These are phyloP conservation scores for Lichtheimia ornata DNA, from an alignment of 371 early-diverging fungal genomes.

Conservation along the genomic window DNA sequence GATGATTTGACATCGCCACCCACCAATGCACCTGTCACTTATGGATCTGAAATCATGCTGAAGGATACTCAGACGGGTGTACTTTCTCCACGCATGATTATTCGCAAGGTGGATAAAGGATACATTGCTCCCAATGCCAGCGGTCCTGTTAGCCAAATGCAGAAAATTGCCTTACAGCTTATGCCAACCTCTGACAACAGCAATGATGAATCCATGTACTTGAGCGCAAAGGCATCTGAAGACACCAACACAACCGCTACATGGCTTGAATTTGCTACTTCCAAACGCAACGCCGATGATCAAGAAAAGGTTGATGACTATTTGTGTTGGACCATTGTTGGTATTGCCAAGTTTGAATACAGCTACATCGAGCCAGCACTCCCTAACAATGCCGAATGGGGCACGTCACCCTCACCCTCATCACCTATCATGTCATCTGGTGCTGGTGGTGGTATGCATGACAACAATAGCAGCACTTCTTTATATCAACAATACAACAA, in stretches of 20 bases:
- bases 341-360: conserved; percentile 59
- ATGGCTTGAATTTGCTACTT: conserved; percentile 39
- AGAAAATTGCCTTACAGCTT: conserved; percentile 78
- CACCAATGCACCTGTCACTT: conserved; percentile 58
- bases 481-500: neutral
- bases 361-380: conserved; percentile 21
- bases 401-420: neutral
- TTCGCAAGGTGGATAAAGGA: conserved; percentile 82
- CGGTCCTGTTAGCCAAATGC: conserved; percentile 86
- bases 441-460: neutral
- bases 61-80: conserved; percentile 67
- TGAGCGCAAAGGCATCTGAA: conserved; percentile 28
- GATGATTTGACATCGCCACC: neutral
- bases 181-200: conserved; percentile 12
- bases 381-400: neutral
- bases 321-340: conserved; percentile 87
- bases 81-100: conserved; percentile 70
- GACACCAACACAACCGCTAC: conserved; percentile 20
- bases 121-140: conserved; percentile 61
- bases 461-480: neutral
- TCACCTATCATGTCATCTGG: neutral
- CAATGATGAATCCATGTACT: conserved; percentile 34
- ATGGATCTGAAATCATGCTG: conserved; percentile 77
- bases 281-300: conserved; percentile 10
- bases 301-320: conserved; percentile 65